Conservation (phyloP, 2,329 filamentous ascomycete species). For the Ophiostoma quercus region DNA sequence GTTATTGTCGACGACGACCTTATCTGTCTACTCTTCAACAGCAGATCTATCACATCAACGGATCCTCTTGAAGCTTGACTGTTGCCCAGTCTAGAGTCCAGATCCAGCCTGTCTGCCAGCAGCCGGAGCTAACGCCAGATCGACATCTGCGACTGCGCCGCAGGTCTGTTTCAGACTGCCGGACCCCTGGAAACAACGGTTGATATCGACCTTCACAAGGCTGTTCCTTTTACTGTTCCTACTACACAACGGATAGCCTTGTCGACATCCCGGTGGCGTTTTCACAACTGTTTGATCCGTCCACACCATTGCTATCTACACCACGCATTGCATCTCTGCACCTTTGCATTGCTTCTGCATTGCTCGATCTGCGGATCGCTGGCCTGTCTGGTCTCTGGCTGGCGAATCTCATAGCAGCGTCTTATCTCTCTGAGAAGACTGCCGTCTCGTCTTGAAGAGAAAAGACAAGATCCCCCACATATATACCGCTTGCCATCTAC, state of each 20-base stretch:
- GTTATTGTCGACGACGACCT: background rate
- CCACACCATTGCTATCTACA: background rate
- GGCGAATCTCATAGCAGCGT: slow-evolving; percentile 3
- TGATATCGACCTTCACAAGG: background rate
- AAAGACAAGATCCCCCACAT: background rate
- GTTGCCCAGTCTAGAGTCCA: background rate
- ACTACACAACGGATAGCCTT: background rate
- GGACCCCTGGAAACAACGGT: background rate
- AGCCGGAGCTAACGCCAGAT: background rate
- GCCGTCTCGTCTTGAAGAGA: background rate
- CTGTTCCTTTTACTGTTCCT: background rate
- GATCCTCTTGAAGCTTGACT: background rate
- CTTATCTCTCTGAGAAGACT: background rate
- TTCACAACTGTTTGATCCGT: background rate
- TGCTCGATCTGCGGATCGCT: background rate
- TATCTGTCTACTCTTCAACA: background rate
- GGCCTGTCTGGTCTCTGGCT: background rate
- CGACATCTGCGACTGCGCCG: slow-evolving; percentile 10
- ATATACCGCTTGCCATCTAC: background rate
- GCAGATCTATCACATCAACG: background rate
- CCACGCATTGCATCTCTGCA: background rate
- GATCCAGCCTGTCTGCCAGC: background rate
- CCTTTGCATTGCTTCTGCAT: background rate
- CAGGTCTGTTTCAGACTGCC: slow-evolving; percentile 4
- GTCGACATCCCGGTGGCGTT: slow-evolving; percentile 9